Evolutionary conservation across 176 grass and related monocot genomes (phyloP), one percentile per base, ranked within the genome.

Genomic region (Thinopyrum elongatum): DNA sequence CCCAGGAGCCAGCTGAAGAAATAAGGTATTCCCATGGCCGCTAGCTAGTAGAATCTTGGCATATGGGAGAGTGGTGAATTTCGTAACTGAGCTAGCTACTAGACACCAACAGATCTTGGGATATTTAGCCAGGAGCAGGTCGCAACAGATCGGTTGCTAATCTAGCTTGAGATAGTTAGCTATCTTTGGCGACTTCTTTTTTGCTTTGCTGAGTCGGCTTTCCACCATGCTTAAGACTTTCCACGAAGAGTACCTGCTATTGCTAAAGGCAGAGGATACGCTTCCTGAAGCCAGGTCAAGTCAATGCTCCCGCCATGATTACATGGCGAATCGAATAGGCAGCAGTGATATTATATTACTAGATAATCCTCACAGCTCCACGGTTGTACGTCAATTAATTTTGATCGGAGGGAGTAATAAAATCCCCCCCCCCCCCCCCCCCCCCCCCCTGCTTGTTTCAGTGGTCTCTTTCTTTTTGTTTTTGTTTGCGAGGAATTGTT

Each of bases 1-100:
- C n/a, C 70, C 6, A 73, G 13, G n/a, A 73, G 70, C 70, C 70
- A 73, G 3, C 70, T 73, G 70, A 44, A 73, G 38, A 73, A 73
- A 14, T 5, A 44, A 73, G 36, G 70, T 26, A 73, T 44, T 73
- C 70, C 70, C 70, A 73, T 73, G 70, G 38, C 5, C 41, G 12
- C 70, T 73, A 44, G 70, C 19, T 58, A 58, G 53, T 41, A 71
- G 68, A 71, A 71, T 42, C 21, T 72, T 41, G 38, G 35, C 35
- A 41, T 41, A 6, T 72, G 69, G 22, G 10, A 72, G 69, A 42
- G 26, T 14, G 17, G 2, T 53, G 5, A 53, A 19, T 53, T 19
- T 22, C 19, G 17, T 22, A 58, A 22, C 53, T 58, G 53, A 22
- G 53, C 21, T 9, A 55, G 44, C 8, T 41, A 38, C n/a, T 6